These are phyloP conservation scores for Metschnikowia shivogae DNA, from an alignment of 805 yeast species.

Conservation along the genomic window DNA sequence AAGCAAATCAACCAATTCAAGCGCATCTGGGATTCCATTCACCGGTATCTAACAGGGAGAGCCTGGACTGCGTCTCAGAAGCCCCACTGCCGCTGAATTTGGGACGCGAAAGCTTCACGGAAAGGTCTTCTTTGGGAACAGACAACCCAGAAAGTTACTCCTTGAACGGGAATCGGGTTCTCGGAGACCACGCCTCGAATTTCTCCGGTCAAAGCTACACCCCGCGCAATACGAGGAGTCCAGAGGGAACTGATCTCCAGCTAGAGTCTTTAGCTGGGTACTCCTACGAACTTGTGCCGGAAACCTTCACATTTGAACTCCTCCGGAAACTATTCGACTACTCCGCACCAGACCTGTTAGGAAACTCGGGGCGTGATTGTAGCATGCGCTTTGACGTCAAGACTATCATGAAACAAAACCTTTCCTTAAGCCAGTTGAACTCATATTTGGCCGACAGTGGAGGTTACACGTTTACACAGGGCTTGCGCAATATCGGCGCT, in stretches of 20 bases:
- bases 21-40: too few relatives aligned
- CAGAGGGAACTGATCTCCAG: background rate
- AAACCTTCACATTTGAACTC: background rate
- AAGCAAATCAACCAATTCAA: too few relatives aligned
- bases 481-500: background rate
- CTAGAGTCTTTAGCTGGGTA: constrained; percentile 7
- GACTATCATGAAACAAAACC: background rate
- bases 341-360: constrained; percentile 13
- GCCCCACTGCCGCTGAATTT: too few relatives aligned
- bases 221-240: background rate
- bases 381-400: background rate
- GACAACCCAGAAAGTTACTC: too few relatives aligned
- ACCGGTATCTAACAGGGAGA: too few relatives aligned
- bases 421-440: background rate
- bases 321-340: constrained; percentile 22
- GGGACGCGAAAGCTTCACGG: too few relatives aligned
- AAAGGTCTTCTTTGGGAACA: too few relatives aligned
- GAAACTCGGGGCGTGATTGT: background rate
- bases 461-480: background rate
- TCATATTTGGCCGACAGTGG: background rate
- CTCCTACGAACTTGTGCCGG: background rate
- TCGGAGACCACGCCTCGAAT: too few relatives aligned
- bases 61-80: too few relatives aligned
- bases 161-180: too few relatives aligned
- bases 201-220: background rate